These are phyloP conservation scores for Castanea crenata DNA, from an alignment of 306 rosid species.

Conservation along the genomic window DNA sequence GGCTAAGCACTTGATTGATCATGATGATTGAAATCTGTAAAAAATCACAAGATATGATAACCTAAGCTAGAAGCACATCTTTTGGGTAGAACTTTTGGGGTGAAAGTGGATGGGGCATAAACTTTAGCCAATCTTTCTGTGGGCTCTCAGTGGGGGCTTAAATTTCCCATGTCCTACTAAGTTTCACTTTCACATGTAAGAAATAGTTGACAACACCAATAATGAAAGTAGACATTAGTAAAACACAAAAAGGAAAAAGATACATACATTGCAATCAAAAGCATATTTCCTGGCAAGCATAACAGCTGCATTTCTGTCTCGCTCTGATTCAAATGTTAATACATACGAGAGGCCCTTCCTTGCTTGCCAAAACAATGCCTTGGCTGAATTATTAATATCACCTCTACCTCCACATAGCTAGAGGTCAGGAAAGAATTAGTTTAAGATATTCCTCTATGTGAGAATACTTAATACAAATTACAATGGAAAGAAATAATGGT, in stretches of 20 bases:
- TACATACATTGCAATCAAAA: constrained; percentile 80
- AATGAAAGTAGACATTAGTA: neutral
- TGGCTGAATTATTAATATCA: constrained; percentile 48
- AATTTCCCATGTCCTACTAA: neutral
- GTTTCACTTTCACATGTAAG: neutral
- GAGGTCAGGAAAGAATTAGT: constrained; percentile 16
- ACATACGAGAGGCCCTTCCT: constrained; percentile 83
- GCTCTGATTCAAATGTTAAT: constrained; percentile 78
- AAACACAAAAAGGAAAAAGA: neutral
- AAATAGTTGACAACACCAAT: neutral
- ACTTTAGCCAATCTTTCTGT: no score
- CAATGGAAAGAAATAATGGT: neutral
- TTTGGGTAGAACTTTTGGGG: neutral
- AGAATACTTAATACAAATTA: neutral
- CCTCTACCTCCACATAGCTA: constrained; percentile 84
- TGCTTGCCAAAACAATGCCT: constrained; percentile 86
- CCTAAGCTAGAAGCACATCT: neutral
- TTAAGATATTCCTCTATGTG: neutral
- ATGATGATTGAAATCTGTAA: neutral
- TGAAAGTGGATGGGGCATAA: neutral
- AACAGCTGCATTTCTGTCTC: constrained; percentile 84
- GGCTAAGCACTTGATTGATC: neutral
- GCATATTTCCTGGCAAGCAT: constrained; percentile 85
- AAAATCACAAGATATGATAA: neutral
- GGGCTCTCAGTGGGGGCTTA: neutral